phyloP scores from a whole-genome alignment of 2,329 filamentous ascomycete genomes.

The Arachnomyces sp. region DNA sequence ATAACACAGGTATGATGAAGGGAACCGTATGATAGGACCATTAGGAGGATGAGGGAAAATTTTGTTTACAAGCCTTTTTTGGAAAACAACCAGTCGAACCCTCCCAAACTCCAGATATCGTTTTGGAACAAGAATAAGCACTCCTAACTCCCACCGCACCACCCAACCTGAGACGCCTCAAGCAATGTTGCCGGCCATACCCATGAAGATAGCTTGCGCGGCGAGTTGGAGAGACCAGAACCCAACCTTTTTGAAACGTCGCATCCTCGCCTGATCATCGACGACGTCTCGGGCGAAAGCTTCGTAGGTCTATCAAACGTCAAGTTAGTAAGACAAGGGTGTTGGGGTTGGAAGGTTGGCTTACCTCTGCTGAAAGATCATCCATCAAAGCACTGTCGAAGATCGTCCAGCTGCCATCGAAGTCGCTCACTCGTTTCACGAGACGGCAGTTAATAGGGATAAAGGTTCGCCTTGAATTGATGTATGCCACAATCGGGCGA shows the following conservation, averaged over 20 bases:
- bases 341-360: constrained; percentile 13
- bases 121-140: background rate
- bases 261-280: constrained; percentile 74
- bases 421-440: constrained; percentile 79
- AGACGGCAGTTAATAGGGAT: constrained; percentile 93
- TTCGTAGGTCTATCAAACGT: constrained; percentile 59
- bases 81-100: no score
- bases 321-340: background rate
- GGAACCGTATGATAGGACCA: no score
- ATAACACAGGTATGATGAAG: no score
- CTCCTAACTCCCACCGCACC: background rate
- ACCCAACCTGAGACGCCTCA: constrained; percentile 26
- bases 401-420: constrained; percentile 90
- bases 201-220: constrained; percentile 88
- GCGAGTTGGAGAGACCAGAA: constrained; percentile 92
- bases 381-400: constrained; percentile 93
- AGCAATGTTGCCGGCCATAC: constrained; percentile 74
- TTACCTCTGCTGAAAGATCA: constrained; percentile 74
- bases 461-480: constrained; percentile 89
- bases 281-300: constrained; percentile 88
- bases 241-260: constrained; percentile 88
- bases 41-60: no score
- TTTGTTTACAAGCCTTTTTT: no score
- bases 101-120: no score
- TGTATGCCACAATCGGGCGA: constrained; percentile 93